These are phyloP conservation scores for Cubamyces sp. DNA, from an alignment of 768 basidiomycete species.

Conservation along the genomic window DNA sequence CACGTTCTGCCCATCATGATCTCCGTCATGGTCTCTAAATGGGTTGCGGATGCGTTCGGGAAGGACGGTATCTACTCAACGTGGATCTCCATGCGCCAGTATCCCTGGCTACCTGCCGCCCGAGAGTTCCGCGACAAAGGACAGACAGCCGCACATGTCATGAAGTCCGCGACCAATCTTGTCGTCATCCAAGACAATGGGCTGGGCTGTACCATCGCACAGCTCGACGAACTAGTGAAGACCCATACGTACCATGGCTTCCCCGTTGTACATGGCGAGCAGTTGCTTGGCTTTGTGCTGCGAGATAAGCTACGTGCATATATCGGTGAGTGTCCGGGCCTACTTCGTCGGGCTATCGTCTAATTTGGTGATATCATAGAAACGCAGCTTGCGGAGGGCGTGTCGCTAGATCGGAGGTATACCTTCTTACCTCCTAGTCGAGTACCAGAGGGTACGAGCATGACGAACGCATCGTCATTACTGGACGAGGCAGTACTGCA, in stretches of 20 bases:
- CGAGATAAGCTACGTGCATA: conserved; percentile 52
- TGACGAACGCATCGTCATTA: conserved; percentile 38
- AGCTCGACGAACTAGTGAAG: conserved; percentile 52
- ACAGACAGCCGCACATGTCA: conserved; percentile 61
- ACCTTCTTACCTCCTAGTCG: conserved; percentile 26
- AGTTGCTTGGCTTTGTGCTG: conserved; percentile 64
- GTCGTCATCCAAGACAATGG: conserved; percentile 53
- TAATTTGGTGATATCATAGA: conserved; percentile 24
- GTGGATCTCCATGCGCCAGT: conserved; percentile 73
- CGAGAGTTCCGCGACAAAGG: conserved; percentile 68
- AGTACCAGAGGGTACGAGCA: conserved; percentile 14
- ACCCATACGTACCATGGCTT: conserved; percentile 61
- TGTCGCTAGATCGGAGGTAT: conserved; percentile 24
- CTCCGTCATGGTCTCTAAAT: conserved; percentile 76
- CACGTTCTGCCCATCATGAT: conserved; percentile 87
- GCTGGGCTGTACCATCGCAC: conserved; percentile 44
- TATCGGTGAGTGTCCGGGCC: conserved; percentile 36
- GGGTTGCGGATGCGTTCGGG: conserved; percentile 73
- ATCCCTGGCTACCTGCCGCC: conserved; percentile 67
- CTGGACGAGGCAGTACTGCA: conserved; percentile 58
- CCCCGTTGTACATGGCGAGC: conserved; percentile 57
- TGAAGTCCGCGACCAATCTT: conserved; percentile 56
- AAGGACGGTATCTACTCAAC: conserved; percentile 71
- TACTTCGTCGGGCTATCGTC: background rate
- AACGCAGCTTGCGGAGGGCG: conserved; percentile 29